These are phyloP conservation scores for Rhodotorula sp. DNA, from an alignment of 1,284 basidiomycete species.

Conservation along the genomic window DNA sequence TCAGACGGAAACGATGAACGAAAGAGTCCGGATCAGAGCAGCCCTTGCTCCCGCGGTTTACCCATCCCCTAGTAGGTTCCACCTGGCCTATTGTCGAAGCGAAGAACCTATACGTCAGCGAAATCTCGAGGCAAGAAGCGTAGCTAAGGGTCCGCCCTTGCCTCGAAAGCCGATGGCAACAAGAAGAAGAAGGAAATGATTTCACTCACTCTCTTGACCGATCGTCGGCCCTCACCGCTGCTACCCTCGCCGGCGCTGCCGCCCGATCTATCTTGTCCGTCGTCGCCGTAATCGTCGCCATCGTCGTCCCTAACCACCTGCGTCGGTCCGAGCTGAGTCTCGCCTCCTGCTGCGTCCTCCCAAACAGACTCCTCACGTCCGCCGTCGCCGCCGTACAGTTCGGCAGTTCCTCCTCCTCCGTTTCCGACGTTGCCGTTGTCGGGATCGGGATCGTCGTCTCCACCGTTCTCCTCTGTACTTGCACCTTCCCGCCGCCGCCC, in stretches of 20 bases:
- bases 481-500: too few species aligned
- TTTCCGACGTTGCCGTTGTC: too few species aligned
- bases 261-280: neutral
- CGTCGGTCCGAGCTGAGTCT: constrained; percentile 28
- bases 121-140: too few species aligned
- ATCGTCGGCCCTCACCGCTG: neutral
- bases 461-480: too few species aligned
- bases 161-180: too few species aligned
- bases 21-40: neutral
- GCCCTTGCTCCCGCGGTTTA: neutral
- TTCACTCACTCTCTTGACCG: constrained; percentile 29
- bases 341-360: neutral
- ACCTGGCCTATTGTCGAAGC: constrained; percentile 9
- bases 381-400: neutral
- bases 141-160: too few species aligned
- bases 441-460: too few species aligned
- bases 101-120: neutral
- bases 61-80: constrained; percentile 26
- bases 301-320: neutral
- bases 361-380: neutral
- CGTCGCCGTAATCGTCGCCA: neutral
- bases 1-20: neutral
- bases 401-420: constrained; percentile 6
- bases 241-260: neutral
- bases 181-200: too few species aligned